Evolutionary conservation across 2,329 filamentous ascomycete species (phyloP).

Genomic region (Fusarium begoniae): DNA sequence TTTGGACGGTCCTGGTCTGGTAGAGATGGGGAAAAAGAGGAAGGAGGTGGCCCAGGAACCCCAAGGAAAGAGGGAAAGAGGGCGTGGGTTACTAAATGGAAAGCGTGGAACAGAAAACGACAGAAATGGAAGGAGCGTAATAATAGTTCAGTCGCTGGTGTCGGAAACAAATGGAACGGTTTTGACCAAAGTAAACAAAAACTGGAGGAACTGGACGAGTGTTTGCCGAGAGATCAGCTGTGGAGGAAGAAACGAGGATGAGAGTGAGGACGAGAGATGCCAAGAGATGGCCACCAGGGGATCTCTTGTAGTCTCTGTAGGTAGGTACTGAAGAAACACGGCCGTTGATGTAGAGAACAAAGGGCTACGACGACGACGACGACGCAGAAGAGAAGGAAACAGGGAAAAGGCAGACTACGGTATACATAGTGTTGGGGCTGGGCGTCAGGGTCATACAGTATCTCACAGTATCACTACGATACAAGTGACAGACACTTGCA

Average conservation of each 20-base stretch:
- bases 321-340: constrained; percentile 3
- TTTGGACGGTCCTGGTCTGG: not conserved
- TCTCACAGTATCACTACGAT: constrained; percentile 29
- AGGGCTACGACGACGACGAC: not conserved
- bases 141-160: not conserved
- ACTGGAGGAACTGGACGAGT: not conserved
- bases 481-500: constrained; percentile 4
- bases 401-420: not conserved
- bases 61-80: not conserved
- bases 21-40: not conserved
- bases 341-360: not conserved
- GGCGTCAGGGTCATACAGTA: constrained; percentile 23
- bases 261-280: constrained; percentile 19
- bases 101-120: constrained; percentile 8
- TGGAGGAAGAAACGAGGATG: constrained; percentile 15
- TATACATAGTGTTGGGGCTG: not conserved
- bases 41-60: not conserved
- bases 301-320: constrained; percentile 23
- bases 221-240: constrained; percentile 9
- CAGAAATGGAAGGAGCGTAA: constrained; percentile 19
- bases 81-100: not conserved
- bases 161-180: not conserved
- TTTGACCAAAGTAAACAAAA: not conserved
- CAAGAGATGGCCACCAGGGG: constrained; percentile 34
- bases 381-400: not conserved